Base-by-base conservation (phyloP, 2,329 filamentous ascomycete genomes). In the Fusarium marasasianum region DNA sequence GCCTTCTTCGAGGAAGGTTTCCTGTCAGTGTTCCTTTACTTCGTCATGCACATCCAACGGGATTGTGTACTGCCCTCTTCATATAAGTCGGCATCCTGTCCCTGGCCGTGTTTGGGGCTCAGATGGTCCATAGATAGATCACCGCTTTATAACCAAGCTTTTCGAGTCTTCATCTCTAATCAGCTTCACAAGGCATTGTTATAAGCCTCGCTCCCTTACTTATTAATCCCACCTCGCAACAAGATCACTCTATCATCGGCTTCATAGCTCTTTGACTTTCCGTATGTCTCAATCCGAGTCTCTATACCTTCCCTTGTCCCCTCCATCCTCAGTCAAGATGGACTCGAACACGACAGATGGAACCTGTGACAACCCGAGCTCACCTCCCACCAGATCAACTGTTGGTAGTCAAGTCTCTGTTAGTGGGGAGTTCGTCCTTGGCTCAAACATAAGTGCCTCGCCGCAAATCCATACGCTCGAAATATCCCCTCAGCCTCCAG, bases 81-180 rank as follows among this genome's bases (percentile, higher is more conserved):
- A 79, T 80, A 80, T 80, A 80, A 80, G 78, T 78, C 74, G 69
- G 69, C 62, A 72, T 78, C 74, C 71, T 74, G 74, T 79, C 79
- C 79, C 75, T 76, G 75, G 69, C 66, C 66, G 55, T 72, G 64
- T 76, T 79, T 77, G 76, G 76, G 77, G 77, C 77, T 79, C 75
- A 78, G 77, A 79, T 73, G 74, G 47, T 77, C 77, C 77, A 79
- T 79, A 78, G 75, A 78, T 78, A 78, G 77, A 78, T 78, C 77
- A 73, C 54, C 55, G 63, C 71, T 74, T 68, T 70, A 59, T 64
- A 74, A 71, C 69, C 68, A 56, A 74, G 66, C 72, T 64, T 73
- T 73, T 70, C 31, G 76, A 69, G 66, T 62, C 59, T 72, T 71
- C 65, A 65, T 75, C 63, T 74, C 65, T 69, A 66, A 63, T 66